Evolutionary conservation across 2,329 filamentous ascomycete genomes (phyloP), one percentile per base, ranked within the genome.

Genomic region (Tolypocladium paradoxum): DNA sequence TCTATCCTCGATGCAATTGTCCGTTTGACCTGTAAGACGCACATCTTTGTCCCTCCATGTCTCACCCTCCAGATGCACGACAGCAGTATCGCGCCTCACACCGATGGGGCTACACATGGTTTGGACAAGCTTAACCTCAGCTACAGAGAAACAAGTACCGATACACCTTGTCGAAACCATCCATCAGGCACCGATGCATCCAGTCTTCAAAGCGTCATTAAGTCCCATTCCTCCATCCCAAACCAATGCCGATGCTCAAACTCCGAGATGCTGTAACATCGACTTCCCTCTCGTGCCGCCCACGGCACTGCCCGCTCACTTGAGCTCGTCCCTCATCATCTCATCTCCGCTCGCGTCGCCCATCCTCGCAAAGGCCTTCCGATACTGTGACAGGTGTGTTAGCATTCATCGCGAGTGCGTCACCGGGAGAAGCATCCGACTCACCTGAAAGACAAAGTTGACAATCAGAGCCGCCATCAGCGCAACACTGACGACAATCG

Each of bases 391-490:
- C 5, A 14, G 33, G 35, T n/a, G 40, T 29, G 43, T 60, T 35
- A 55, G 54, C 50, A 37, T 48, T 38, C 18, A 16, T 12, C 38
- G 29, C n/a, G 20, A 31, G 27, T 31, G 43, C 43, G 16, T 11
- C 9, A 2, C 4, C 6, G 45, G 24, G 27, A 34, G 37, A 24
- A 27, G 33, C 38, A 43, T 33, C 49, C 20, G n/a, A 66, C 77
- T 67, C 70, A 89, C 86, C 77, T 92, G 90, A 68, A 97, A 90
- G 27, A 79, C 80, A 73, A 97, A 95, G 68, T 99, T 99, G 61
- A 96, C 67, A 55, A 90, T 76, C 64, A 99, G 70, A 7, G 91
- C 90, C 49, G 85, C 64, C 57, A 88, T 85, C 65, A 99, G 68
- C 4, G 90, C 88, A 37, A 86, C 70, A 63, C 88, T 93, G 45